These are phyloP conservation scores for Strigomonas culicis DNA, from an alignment of 208 protist genomes.

Conservation along the genomic window DNA sequence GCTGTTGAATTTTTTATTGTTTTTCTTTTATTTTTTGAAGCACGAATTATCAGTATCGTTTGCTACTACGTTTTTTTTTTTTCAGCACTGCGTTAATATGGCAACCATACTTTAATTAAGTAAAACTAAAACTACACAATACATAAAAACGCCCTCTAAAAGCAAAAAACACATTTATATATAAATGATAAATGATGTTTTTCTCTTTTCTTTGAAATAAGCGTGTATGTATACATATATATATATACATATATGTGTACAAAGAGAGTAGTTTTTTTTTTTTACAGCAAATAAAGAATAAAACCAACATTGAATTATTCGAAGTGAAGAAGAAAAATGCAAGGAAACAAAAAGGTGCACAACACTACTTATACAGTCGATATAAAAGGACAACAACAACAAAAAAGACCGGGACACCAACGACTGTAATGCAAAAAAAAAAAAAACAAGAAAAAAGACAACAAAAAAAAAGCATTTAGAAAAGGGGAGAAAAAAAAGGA, in stretches of 20 bases:
- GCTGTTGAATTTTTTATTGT: background rate
- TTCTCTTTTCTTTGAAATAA: constrained; percentile 7
- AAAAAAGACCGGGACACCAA: background rate
- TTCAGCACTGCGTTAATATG: constrained; percentile 2
- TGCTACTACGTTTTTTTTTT: constrained; percentile 5
- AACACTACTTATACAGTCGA: no score
- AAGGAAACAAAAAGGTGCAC: no score
- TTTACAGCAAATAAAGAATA: background rate
- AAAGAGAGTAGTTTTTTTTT: background rate
- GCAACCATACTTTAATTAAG: background rate
- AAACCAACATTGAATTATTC: constrained; percentile 7
- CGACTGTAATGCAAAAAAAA: background rate
- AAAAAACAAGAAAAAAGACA: constrained; percentile 6
- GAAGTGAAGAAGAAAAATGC: constrained; percentile 1
- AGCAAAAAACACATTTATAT: constrained; percentile 3
- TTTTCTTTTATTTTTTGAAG: background rate
- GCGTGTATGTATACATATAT: constrained; percentile 7
- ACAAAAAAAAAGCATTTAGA: constrained; percentile 5
- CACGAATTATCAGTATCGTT: constrained; percentile 13
- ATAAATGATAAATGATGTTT: background rate
- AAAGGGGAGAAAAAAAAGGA: constrained; percentile 1
- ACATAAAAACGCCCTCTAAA: background rate
- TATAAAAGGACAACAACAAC: background rate
- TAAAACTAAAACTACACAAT: background rate
- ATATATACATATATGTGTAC: constrained; percentile 21